Conservation (phyloP, 768 basidiomycete species). For the Xerocomellus amylosporus region DNA sequence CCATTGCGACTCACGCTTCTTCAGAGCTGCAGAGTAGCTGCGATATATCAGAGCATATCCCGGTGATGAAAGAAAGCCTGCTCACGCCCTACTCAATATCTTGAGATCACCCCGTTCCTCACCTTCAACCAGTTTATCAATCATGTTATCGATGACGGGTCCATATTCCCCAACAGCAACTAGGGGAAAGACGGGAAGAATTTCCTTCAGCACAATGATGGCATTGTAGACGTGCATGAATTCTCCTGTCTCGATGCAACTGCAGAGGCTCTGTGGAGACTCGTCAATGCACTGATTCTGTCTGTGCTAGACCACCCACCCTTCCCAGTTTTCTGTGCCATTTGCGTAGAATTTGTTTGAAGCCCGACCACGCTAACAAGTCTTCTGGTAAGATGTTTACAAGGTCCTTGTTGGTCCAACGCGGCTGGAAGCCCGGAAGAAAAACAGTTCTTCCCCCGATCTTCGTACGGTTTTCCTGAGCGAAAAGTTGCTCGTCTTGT, state of each 20-base stretch:
- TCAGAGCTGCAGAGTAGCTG: constrained; percentile 73
- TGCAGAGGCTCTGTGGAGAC: constrained; percentile 60
- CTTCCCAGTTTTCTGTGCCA: constrained; percentile 77
- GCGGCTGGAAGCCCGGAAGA: constrained; percentile 69
- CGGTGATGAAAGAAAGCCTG: constrained; percentile 9
- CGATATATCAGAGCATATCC: constrained; percentile 4
- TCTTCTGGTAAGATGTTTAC: constrained; percentile 43
- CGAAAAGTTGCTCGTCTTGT: constrained; percentile 66
- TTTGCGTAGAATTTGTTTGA: constrained; percentile 71
- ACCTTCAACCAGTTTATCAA: constrained; percentile 64
- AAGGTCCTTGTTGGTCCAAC: constrained; percentile 44
- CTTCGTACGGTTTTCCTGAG: constrained; percentile 68
- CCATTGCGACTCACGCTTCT: constrained; percentile 68
- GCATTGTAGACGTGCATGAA: constrained; percentile 98
- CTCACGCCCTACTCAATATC: constrained; percentile 74
- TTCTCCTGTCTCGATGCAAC: constrained; percentile 81
- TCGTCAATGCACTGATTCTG: not conserved
- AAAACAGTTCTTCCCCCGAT: constrained; percentile 55
- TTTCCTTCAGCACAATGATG: constrained; percentile 90
- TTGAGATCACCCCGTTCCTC: constrained; percentile 86
- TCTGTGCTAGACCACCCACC: constrained; percentile 42
- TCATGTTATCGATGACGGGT: constrained; percentile 50
- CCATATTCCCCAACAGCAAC: constrained; percentile 58
- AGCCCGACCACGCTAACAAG: constrained; percentile 66
- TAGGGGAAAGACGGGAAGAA: constrained; percentile 85